Percentiles rank a stretch among this genome's conserved stretches.
Conservation (phyloP, 257 asterid species). For the Solanum sitiens region DNA sequence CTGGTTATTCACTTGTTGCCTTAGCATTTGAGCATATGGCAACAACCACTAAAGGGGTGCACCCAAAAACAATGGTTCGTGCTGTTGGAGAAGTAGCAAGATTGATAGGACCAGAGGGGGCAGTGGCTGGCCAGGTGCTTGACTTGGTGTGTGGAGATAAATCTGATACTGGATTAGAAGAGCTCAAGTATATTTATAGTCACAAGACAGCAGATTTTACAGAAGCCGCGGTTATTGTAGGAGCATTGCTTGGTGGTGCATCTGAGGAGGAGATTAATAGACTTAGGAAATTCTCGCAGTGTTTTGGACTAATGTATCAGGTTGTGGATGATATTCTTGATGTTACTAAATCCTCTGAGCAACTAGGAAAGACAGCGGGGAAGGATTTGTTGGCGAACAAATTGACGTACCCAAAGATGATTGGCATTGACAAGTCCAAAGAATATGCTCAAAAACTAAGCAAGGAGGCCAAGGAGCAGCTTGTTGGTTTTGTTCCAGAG, state of each 20-base stretch:
- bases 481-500: conserved; percentile 28
- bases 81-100: conserved; percentile 34
- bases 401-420: conserved; percentile 45
- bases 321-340: conserved; percentile 56
- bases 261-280: conserved; percentile 21
- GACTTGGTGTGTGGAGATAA: conserved; percentile 36
- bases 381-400: conserved; percentile 49
- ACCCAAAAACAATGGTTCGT: conserved; percentile 17
- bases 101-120: conserved; percentile 35
- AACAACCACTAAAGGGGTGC: conserved; percentile 19
- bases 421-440: conserved; percentile 45
- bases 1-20: conserved; percentile 49
- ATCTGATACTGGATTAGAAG: conserved; percentile 30
- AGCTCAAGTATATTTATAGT: conserved; percentile 32
- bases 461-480: conserved; percentile 34
- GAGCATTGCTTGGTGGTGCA: conserved; percentile 55
- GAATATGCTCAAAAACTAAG: conserved; percentile 42
- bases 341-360: conserved; percentile 44
- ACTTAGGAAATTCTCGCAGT: conserved; percentile 36
- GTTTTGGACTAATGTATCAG: conserved; percentile 46
- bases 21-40: conserved; percentile 37
- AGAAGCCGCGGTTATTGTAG: conserved; percentile 39
- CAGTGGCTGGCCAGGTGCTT: conserved; percentile 39
- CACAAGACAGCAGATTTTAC: conserved; percentile 50
- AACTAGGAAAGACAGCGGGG: conserved; percentile 56